phyloP scores from a whole-genome alignment of 768 basidiomycete species.

The Scleroderma bovista region DNA sequence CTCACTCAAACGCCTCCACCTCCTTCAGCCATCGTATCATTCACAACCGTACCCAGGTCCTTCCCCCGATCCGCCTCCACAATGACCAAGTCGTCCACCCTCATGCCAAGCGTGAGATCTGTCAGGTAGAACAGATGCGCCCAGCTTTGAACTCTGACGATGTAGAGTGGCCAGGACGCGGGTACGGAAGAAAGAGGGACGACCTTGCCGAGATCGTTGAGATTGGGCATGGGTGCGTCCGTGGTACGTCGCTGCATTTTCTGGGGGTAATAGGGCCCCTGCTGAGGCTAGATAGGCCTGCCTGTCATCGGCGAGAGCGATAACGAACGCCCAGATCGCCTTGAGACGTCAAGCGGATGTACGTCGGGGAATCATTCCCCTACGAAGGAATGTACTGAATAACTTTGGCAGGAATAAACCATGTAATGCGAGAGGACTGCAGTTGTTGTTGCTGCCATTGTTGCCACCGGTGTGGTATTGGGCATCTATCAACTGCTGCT shows the following conservation, averaged over 20 bases:
- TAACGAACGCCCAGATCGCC: slow-evolving; percentile 35
- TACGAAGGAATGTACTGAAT: slow-evolving; percentile 51
- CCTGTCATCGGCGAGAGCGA: slow-evolving; percentile 50
- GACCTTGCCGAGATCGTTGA: slow-evolving; percentile 76
- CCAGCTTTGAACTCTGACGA: slow-evolving; percentile 98
- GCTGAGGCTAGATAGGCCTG: slow-evolving; percentile 25
- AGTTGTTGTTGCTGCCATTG: slow-evolving; percentile 13
- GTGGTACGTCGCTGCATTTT: slow-evolving; percentile 36
- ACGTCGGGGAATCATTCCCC: slow-evolving; percentile 23
- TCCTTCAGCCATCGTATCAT: too few species aligned
- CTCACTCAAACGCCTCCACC: too few species aligned
- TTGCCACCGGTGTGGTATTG: slow-evolving; percentile 33
- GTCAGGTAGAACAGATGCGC: slow-evolving; percentile 87
- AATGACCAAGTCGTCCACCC: slow-evolving; percentile 88
- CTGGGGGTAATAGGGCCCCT: slow-evolving; percentile 24
- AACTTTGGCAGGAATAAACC: slow-evolving; percentile 61
- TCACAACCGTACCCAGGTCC: slow-evolving; percentile 88
- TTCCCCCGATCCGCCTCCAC: slow-evolving; percentile 95
- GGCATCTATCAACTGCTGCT: slow-evolving; percentile 40
- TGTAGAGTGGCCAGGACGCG: slow-evolving; percentile 83
- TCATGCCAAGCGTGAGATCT: slow-evolving; percentile 58
- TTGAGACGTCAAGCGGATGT: slow-evolving; percentile 38
- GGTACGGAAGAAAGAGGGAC: slow-evolving; percentile 83
- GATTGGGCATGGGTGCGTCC: slow-evolving; percentile 29
- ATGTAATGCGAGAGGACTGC: slow-evolving; percentile 42